A percentile compares a stretch with the other conserved stretches of the same genome.
Evolutionary conservation across 148 eudicot genomes (phyloP).

Genomic region (Agrostemma githago): DNA sequence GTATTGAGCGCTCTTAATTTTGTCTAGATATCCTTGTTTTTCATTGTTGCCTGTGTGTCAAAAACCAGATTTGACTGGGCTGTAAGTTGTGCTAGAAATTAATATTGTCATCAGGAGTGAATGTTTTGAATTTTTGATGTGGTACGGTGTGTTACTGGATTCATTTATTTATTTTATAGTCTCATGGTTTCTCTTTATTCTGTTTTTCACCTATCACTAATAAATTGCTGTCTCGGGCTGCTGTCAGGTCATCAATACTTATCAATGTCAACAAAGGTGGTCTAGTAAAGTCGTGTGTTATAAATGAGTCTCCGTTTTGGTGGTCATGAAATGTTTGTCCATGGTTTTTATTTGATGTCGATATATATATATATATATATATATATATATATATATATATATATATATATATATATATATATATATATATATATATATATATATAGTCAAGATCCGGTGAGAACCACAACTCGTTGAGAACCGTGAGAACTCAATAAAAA

Average conservation of each 20-base stretch:
- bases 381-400: too few relatives aligned
- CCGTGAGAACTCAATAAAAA: too few relatives aligned
- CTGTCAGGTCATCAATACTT: neutral
- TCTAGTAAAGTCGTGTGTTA: slow-evolving; percentile 11
- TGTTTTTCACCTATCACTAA: neutral
- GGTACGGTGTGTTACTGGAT: neutral
- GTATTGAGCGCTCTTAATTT: neutral
- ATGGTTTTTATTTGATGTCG: neutral
- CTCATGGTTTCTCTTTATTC: neutral
- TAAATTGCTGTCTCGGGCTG: neutral
- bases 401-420: too few relatives aligned
- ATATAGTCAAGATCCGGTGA: too few relatives aligned
- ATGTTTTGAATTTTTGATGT: too few relatives aligned
- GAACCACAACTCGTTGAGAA: too few relatives aligned
- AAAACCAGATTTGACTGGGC: neutral
- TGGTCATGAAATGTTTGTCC: slow-evolving; percentile 7
- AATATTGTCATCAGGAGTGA: neutral
- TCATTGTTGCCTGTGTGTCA: neutral
- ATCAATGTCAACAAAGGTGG: neutral
- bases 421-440: too few relatives aligned
- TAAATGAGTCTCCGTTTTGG: slow-evolving; percentile 5
- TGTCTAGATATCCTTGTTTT: neutral
- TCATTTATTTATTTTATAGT: neutral
- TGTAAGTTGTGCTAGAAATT: neutral
- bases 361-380: too few relatives aligned